Percentiles rank a stretch among this genome's conserved stretches.
Evolutionary conservation across 495 filamentous ascomycete species (phyloP).

Genomic region (Tetracladium marchalianum): DNA sequence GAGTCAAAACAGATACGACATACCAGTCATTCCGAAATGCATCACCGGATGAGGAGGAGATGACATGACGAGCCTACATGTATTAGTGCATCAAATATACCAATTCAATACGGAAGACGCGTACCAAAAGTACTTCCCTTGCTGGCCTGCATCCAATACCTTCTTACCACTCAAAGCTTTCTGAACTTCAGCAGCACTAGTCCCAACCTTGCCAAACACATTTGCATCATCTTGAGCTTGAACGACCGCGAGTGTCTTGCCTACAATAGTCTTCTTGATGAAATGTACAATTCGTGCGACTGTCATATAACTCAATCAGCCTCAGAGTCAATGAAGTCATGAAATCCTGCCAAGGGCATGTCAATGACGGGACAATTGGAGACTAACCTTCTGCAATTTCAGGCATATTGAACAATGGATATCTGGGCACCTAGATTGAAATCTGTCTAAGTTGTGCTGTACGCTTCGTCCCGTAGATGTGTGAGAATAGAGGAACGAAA

Average conservation of each 20-base stretch:
- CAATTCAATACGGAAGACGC: background rate
- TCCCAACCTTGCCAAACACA: conserved; percentile 83
- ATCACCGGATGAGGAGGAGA: conserved; percentile 78
- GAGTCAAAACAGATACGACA: background rate
- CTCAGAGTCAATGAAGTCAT: conserved; percentile 1
- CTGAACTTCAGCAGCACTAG: conserved; percentile 60
- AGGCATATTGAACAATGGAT: conserved; percentile 49
- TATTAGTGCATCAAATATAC: background rate
- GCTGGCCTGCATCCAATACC: conserved; percentile 62
- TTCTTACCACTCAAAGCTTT: conserved; percentile 67
- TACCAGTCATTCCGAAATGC: conserved; percentile 75
- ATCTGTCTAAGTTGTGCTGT: background rate
- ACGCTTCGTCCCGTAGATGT: background rate
- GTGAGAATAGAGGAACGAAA: background rate
- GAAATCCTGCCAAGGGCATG: conserved; percentile 1
- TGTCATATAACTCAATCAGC: conserved; percentile 11
- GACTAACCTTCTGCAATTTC: conserved; percentile 63
- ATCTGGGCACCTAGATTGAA: background rate
- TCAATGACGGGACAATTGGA: background rate
- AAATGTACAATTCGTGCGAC: conserved; percentile 81
- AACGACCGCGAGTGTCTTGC: conserved; percentile 65
- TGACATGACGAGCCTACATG: conserved; percentile 45
- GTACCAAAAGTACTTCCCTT: conserved; percentile 95
- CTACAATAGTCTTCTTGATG: conserved; percentile 69
- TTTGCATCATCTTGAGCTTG: conserved; percentile 65